These are phyloP conservation scores for Paraurostyla sp. DNA, from an alignment of 73 alveolate genomes.

Conservation along the genomic window DNA sequence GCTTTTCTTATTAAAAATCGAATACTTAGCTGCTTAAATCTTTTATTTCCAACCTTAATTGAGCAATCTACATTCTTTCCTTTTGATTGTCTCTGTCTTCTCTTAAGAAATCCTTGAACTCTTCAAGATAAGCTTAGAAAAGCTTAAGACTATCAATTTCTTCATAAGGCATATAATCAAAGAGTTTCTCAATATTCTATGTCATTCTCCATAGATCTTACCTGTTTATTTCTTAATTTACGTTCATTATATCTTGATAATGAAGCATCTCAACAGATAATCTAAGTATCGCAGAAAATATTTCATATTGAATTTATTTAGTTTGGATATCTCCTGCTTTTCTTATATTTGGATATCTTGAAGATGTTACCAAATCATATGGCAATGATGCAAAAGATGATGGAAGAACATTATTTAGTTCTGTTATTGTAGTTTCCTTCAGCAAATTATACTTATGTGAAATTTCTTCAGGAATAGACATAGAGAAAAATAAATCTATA, in stretches of 20 bases:
- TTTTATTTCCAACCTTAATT: background rate
- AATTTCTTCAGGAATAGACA: slow-evolving; percentile 32
- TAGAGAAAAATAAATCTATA: slow-evolving; percentile 37
- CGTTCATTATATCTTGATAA: background rate
- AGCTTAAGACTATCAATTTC: background rate
- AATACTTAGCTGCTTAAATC: background rate
- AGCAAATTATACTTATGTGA: slow-evolving; percentile 3
- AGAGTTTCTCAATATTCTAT: slow-evolving; percentile 1
- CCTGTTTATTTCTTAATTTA: background rate
- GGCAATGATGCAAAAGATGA: background rate
- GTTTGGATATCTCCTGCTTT: background rate
- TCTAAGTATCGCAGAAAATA: slow-evolving; percentile 14
- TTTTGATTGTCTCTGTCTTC: background rate
- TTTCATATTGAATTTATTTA: slow-evolving; percentile 18
- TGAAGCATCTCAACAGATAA: slow-evolving; percentile 23
- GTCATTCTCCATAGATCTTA: slow-evolving; percentile 20
- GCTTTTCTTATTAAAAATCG: background rate
- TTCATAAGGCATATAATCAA: slow-evolving; percentile 12
- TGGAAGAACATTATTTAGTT: background rate
- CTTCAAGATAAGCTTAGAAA: background rate
- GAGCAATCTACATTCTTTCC: background rate
- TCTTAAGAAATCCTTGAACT: background rate
- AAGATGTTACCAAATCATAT: background rate
- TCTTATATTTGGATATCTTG: slow-evolving; percentile 21
- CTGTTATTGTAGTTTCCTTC: background rate